phyloP scores from a whole-genome alignment of 176 grass and related monocot genomes.

The Triticum aestivum region IWGSC_CS_RefSeq_v2.1 NC_057798.1:747716743-747717242 shows the following conservation, averaged over 20 bases:
- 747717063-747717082: background rate
- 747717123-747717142: slow-evolving; percentile 37
- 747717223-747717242: background rate
- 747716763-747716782: no score
- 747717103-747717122: slow-evolving; percentile 33
- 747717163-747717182: background rate
- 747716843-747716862: no score
- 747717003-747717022: background rate
- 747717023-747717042: slow-evolving; percentile 6
- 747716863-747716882: no score
- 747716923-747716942: no score
- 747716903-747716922: no score
- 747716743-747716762: no score
- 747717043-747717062: background rate
- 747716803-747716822: no score
- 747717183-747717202: slow-evolving; percentile 25
- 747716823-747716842: no score
- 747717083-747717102: slow-evolving; percentile 25
- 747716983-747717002: background rate
- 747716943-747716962: no score
- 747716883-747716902: no score
- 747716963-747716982: background rate
- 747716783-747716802: no score
- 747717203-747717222: slow-evolving; percentile 10
- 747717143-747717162: background rate